These are phyloP conservation scores for Styphnolobium japonicum DNA, from an alignment of 306 rosid species.

Conservation along the genomic window DNA sequence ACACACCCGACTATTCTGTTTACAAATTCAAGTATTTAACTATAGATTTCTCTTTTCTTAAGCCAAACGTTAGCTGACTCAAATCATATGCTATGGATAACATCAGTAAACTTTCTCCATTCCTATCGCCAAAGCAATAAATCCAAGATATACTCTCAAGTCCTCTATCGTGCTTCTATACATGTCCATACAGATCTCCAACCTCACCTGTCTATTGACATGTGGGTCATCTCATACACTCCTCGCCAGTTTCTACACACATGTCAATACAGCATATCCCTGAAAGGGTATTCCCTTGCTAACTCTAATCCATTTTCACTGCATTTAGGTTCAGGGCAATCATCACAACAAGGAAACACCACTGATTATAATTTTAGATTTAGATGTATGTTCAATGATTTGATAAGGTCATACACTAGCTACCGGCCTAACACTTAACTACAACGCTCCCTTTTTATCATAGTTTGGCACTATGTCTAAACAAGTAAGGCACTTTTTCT, in stretches of 20 bases:
- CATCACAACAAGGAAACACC: not conserved
- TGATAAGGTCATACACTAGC: not conserved
- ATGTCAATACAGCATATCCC: not conserved
- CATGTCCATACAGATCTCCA: not conserved
- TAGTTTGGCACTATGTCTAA: not conserved
- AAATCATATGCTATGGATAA: not conserved
- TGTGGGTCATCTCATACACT: not conserved
- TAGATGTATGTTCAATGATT: slow-evolving; percentile 10
- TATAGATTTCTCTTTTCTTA: not conserved
- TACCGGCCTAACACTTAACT: not conserved
- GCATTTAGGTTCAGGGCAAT: not conserved
- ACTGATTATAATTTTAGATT: not conserved
- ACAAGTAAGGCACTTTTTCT: not conserved
- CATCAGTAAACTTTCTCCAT: not conserved
- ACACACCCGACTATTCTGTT: not conserved
- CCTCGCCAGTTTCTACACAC: not conserved
- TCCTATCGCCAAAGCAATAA: not conserved
- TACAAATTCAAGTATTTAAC: not conserved
- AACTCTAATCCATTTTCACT: not conserved
- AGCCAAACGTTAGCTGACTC: not conserved
- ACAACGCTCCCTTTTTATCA: not conserved
- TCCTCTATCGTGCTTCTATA: not conserved
- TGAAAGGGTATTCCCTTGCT: not conserved
- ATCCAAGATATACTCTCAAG: not conserved
- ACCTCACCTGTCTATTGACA: not conserved